Conservation (phyloP, 768 basidiomycete genomes). For the Auriscalpium orientale region DNA sequence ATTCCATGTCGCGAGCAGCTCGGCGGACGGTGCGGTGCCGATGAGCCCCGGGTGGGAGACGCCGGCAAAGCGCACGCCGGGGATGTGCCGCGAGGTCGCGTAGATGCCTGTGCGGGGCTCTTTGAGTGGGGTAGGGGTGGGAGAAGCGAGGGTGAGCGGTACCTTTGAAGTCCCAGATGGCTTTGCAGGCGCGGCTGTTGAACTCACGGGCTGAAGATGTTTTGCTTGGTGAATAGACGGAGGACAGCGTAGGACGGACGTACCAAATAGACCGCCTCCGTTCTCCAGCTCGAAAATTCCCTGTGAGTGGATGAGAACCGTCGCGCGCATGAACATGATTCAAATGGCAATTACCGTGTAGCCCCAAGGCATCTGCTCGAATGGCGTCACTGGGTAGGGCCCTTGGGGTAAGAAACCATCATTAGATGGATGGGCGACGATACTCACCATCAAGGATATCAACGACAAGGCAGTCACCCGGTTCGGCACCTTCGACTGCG, state of each 20-base stretch:
- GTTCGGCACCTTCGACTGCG: constrained; percentile 67
- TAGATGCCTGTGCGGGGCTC: constrained; percentile 43
- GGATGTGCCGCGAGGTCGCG: constrained; percentile 69
- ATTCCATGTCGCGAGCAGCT: constrained; percentile 71
- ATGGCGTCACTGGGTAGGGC: constrained; percentile 41
- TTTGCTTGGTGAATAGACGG: not conserved
- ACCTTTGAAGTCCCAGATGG: constrained; percentile 77
- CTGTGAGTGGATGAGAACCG: constrained; percentile 22
- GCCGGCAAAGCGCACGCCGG: constrained; percentile 73
- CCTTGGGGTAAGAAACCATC: too few species aligned
- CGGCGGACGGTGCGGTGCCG: constrained; percentile 69
- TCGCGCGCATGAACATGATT: not conserved
- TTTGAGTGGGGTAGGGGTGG: not conserved
- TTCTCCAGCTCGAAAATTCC: constrained; percentile 71
- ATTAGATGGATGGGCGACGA: not conserved
- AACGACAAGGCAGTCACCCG: constrained; percentile 73
- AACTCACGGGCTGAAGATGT: constrained; percentile 47
- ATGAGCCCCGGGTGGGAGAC: constrained; percentile 71
- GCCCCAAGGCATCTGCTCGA: constrained; percentile 77
- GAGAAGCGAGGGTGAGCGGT: constrained; percentile 1
- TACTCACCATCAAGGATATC: constrained; percentile 66
- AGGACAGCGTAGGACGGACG: not conserved
- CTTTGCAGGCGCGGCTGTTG: constrained; percentile 63
- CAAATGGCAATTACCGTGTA: constrained; percentile 43
- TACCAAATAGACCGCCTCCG: constrained; percentile 66